Base-by-base conservation (phyloP, 2,329 filamentous ascomycete species). In the Thelonectria olida region DNA sequence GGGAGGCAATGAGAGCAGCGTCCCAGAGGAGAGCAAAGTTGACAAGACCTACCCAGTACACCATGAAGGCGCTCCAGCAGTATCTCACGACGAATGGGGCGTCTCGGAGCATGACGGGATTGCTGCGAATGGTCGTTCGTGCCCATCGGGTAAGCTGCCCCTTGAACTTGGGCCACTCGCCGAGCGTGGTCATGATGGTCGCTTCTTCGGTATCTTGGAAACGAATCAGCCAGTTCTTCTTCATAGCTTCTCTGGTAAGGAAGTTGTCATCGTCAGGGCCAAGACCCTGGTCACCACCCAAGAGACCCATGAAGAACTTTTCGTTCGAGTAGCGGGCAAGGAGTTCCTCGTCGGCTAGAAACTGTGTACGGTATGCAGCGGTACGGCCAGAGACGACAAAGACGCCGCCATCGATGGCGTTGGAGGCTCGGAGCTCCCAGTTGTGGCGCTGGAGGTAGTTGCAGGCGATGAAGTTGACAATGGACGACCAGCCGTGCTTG, bases 401-500 rank as follows among this genome's bases (percentile, higher is more conserved):
- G 19, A 87, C 79, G 9, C 84, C 85, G 8, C 85, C 85, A 58
- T 90, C 87, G 9, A 89, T 75, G 7, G 81, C 76, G 62, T 84
- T 85, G 7, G 83, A 84, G 0, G 84, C 78, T 1, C 82, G 80
- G 53, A 86, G 84, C 68, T 90, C 87, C 71, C 84, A 90, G 69
- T 88, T 89, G 72, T 88, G 85, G 0, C 87, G 83, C 65, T 85
- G 81, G 1, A 90, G 80, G 69, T 89, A 89, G n/a, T 81, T 72
- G 27, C 82, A 82, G 0, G 84, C 86, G 17, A 89, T 76, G 69
- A 87, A 81, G 73, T 89, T 88, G 72, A 80, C 80, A 53, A 83
- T 73, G 0, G 74, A 75, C 1, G 34, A 27, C 54, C 73, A 74
- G 5, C 54, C 56, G 71, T 71, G 75, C 1, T 72, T 27, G 4